Evolutionary conservation across 2,329 filamentous ascomycete species (phyloP).

Genomic region (Clonostachys sp.): DNA sequence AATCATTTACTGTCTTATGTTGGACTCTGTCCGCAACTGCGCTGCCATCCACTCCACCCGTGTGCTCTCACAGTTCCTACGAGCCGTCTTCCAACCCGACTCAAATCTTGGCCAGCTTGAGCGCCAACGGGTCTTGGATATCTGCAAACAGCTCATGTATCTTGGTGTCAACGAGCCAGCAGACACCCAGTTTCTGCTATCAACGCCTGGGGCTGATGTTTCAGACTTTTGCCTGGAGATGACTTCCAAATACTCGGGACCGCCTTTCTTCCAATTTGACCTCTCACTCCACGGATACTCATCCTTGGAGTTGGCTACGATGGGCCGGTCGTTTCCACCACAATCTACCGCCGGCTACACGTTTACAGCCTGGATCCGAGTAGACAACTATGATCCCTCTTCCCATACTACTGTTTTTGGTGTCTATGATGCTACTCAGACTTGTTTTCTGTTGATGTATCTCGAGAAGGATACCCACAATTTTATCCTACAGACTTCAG

Average conservation of each 20-base stretch:
- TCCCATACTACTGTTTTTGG: conserved; percentile 95
- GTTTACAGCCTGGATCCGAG: conserved; percentile 80
- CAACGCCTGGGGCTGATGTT: conserved; percentile 43
- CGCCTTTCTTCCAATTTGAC: conserved; percentile 91
- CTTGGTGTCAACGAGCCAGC: conserved; percentile 77
- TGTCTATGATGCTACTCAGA: conserved; percentile 85
- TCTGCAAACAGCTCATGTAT: conserved; percentile 67
- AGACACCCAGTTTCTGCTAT: conserved; percentile 72
- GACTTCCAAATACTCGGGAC: conserved; percentile 68
- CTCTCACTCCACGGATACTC: conserved; percentile 82
- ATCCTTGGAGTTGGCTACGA: conserved; percentile 82
- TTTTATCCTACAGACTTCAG: conserved; percentile 93
- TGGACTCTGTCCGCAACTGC: conserved; percentile 64
- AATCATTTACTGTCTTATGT: conserved; percentile 53
- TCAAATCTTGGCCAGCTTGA: conserved; percentile 50
- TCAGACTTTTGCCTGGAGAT: conserved; percentile 70
- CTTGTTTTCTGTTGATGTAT: conserved; percentile 91
- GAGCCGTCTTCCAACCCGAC: conserved; percentile 51
- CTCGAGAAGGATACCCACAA: conserved; percentile 90
- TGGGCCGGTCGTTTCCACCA: conserved; percentile 83
- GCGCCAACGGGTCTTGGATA: conserved; percentile 52
- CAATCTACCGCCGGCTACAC: conserved; percentile 79
- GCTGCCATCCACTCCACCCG: conserved; percentile 68
- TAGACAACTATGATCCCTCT: conserved; percentile 79
- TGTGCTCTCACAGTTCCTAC: conserved; percentile 62